A percentile compares a stretch with the other conserved stretches of the same genome.
These are phyloP conservation scores for Termitomyces sp. DNA, from an alignment of 768 basidiomycete genomes.

Conservation along the genomic window DNA sequence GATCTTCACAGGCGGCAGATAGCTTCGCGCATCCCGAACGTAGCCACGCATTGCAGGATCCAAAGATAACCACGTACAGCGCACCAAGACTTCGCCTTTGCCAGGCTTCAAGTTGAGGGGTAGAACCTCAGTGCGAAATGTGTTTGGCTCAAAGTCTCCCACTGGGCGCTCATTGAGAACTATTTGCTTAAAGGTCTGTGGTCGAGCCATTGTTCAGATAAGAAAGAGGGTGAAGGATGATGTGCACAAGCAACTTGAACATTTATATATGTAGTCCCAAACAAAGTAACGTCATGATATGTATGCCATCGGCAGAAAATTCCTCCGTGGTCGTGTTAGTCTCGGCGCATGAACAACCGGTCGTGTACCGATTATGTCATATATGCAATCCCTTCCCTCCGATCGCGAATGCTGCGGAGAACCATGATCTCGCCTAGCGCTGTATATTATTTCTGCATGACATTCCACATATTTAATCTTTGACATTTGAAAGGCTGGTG, in stretches of 20 bases:
- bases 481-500: not conserved
- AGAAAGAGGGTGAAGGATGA: not conserved
- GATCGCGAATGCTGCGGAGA: too few relatives aligned
- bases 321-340: not conserved
- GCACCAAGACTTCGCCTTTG: constrained; percentile 58
- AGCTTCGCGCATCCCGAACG: constrained; percentile 67
- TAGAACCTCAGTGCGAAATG: constrained; percentile 60
- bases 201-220: constrained; percentile 6
- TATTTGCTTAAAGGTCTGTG: constrained; percentile 52
- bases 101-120: constrained; percentile 52
- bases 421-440: too few relatives aligned
- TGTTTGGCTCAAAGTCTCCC: constrained; percentile 62
- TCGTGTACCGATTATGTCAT: not conserved
- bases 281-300: not conserved
- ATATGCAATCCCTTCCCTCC: too few relatives aligned
- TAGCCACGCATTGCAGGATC: constrained; percentile 91
- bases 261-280: not conserved
- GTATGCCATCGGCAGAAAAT: not conserved
- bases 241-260: not conserved
- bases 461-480: not conserved
- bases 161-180: constrained; percentile 74
- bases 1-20: constrained; percentile 67
- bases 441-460: not conserved
- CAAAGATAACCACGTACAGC: constrained; percentile 72
- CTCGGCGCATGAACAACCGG: not conserved